Conservation (phyloP, 805 yeast genomes). For the Candida parachauliodes region DNA sequence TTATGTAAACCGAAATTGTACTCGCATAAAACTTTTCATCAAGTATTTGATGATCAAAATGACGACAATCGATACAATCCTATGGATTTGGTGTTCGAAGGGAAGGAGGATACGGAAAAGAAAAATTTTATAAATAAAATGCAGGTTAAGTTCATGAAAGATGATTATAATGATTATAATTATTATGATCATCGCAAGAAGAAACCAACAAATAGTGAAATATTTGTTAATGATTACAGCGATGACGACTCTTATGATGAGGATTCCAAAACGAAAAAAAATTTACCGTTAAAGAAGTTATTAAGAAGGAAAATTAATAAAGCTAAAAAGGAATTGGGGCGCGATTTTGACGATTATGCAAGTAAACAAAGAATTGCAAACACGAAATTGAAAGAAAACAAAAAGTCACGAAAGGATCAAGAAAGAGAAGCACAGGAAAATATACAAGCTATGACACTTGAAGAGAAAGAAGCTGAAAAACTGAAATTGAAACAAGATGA, state of each 20-base stretch:
- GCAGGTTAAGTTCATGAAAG: constrained; percentile 26
- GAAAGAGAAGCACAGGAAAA: constrained; percentile 7
- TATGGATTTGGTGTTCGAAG: constrained; percentile 37
- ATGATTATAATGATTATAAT: constrained; percentile 32
- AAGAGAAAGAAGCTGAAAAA: constrained; percentile 10
- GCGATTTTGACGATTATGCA: constrained; percentile 17
- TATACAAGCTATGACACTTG: constrained; percentile 10
- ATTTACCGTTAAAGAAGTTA: constrained; percentile 7
- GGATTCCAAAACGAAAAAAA: constrained; percentile 10
- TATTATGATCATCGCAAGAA: constrained; percentile 22
- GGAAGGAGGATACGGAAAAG: constrained; percentile 18
- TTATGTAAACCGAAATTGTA: constrained; percentile 31
- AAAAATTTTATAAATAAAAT: constrained; percentile 24
- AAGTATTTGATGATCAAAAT: constrained; percentile 33
- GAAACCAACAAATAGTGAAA: constrained; percentile 13
- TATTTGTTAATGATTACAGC: constrained; percentile 17
- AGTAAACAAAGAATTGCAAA: constrained; percentile 16
- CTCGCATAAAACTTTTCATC: constrained; percentile 37
- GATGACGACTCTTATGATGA: constrained; percentile 16
- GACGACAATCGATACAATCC: constrained; percentile 32
- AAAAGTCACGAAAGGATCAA: not conserved
- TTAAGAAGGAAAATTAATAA: constrained; percentile 16
- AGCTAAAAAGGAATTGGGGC: constrained; percentile 23
- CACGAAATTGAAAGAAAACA: constrained; percentile 1
- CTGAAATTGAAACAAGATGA: constrained; percentile 5